These are phyloP conservation scores for Moesziomyces antarcticus DNA, from an alignment of 1,284 basidiomycete species.

Conservation along the genomic window DNA sequence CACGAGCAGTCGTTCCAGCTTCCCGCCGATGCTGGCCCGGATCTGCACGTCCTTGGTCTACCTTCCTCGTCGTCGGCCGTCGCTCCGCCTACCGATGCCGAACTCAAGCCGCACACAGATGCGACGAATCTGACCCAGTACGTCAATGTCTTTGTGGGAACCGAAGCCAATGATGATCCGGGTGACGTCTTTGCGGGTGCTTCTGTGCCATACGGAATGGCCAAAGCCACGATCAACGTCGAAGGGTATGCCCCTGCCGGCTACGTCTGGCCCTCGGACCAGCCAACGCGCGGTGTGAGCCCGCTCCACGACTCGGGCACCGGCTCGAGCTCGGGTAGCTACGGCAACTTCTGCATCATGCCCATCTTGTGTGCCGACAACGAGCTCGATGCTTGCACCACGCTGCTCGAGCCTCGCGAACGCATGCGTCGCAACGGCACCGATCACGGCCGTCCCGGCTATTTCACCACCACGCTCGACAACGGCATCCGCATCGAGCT, in stretches of 20 bases:
- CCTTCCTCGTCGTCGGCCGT: neutral
- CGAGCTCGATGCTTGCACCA: slow-evolving; percentile 49
- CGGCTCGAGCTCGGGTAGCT: slow-evolving; percentile 55
- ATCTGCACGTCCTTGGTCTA: slow-evolving; percentile 1
- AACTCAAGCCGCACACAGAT: neutral
- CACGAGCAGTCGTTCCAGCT: slow-evolving; percentile 16
- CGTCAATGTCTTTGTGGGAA: slow-evolving; percentile 47
- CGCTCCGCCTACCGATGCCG: neutral
- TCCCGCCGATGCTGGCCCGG: neutral
- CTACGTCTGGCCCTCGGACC: slow-evolving; percentile 42
- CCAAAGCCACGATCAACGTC: slow-evolving; percentile 56
- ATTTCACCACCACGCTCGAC: slow-evolving; percentile 57
- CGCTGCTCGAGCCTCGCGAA: slow-evolving; percentile 52
- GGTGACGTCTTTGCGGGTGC: slow-evolving; percentile 57
- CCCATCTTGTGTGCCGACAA: slow-evolving; percentile 53
- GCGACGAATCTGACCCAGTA: slow-evolving; percentile 21
- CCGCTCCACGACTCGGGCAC: slow-evolving; percentile 60
- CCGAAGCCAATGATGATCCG: slow-evolving; percentile 38
- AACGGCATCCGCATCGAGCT: slow-evolving; percentile 57
- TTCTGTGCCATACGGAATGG: slow-evolving; percentile 59
- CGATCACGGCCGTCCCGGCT: slow-evolving; percentile 54
- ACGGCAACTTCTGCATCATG: slow-evolving; percentile 59
- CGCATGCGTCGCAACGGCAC: slow-evolving; percentile 34
- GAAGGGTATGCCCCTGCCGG: slow-evolving; percentile 59
- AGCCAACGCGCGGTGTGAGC: slow-evolving; percentile 54